phyloP scores from a whole-genome alignment of 768 basidiomycete genomes.

The Hysterangium stoloniferum region DNA sequence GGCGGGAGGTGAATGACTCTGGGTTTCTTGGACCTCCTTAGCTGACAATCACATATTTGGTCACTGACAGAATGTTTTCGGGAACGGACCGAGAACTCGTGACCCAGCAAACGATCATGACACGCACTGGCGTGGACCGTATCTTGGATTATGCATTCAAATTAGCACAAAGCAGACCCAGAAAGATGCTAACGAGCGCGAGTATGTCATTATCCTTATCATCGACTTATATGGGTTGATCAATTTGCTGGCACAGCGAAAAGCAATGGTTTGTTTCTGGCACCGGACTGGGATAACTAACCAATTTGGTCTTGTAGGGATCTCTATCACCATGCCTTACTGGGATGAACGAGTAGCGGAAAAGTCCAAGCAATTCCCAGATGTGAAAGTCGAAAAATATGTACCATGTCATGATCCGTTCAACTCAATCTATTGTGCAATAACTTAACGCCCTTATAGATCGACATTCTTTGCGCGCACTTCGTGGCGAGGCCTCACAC shows the following conservation, averaged over 20 bases:
- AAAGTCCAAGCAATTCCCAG: slow-evolving; percentile 44
- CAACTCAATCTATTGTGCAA: neutral
- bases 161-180: slow-evolving; percentile 38
- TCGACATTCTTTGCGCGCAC: slow-evolving; percentile 41
- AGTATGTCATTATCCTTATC: slow-evolving; percentile 19
- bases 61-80: slow-evolving; percentile 27
- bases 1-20: slow-evolving; percentile 4
- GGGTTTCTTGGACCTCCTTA: neutral
- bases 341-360: slow-evolving; percentile 41
- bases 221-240: neutral
- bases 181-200: slow-evolving; percentile 43
- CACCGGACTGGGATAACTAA: no score
- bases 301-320: slow-evolving; percentile 22
- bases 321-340: slow-evolving; percentile 41
- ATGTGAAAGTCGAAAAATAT: slow-evolving; percentile 41
- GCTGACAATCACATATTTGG: no score
- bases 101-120: slow-evolving; percentile 40
- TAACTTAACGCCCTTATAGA: slow-evolving; percentile 13
- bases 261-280: slow-evolving; percentile 9
- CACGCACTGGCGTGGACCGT: slow-evolving; percentile 39
- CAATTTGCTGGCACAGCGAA: neutral
- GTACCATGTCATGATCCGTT: slow-evolving; percentile 23
- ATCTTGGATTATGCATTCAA: slow-evolving; percentile 48
- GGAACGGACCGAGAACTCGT: slow-evolving; percentile 24
- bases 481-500: slow-evolving; percentile 43